phyloP scores from a whole-genome alignment of 225 moss, liverwort and hornwort genomes.

The Polytrichum formosum region DNA sequence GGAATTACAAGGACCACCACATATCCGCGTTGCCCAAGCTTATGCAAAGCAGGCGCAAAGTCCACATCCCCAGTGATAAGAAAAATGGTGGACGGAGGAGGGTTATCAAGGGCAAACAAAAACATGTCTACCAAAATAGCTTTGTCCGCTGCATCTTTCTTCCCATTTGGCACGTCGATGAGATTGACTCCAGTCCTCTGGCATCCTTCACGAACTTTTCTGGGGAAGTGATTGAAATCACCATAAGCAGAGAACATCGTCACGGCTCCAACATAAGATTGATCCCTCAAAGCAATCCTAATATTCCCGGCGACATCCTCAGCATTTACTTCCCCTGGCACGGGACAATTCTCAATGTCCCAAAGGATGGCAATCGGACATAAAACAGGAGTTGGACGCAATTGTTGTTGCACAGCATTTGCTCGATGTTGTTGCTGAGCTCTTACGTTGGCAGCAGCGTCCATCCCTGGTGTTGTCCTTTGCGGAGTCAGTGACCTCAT shows the following conservation, averaged over 20 bases:
- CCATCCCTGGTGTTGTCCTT: constrained; percentile 43
- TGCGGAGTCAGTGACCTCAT: constrained; percentile 44
- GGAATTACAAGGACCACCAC: constrained; percentile 83
- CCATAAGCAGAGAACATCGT: constrained; percentile 95
- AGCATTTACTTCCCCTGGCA: constrained; percentile 85
- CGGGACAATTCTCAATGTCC: constrained; percentile 99
- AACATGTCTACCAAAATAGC: constrained; percentile 96
- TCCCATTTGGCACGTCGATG: constrained; percentile 92
- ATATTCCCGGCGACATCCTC: constrained; percentile 93
- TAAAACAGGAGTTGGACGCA: constrained; percentile 39
- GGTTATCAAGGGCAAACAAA: constrained; percentile 85
- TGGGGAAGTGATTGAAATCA: constrained; percentile 82
- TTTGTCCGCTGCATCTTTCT: constrained; percentile 94
- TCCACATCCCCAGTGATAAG: constrained; percentile 95
- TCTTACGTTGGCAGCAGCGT: constrained; percentile 42
- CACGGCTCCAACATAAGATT: constrained; percentile 80
- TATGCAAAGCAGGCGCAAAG: constrained; percentile 90
- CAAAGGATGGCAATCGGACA: constrained; percentile 87
- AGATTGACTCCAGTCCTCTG: constrained; percentile 93
- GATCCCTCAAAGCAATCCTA: constrained; percentile 69
- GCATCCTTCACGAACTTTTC: constrained; percentile 90
- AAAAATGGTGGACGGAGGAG: constrained; percentile 83
- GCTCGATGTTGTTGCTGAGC: constrained; percentile 55
- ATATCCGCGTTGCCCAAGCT: constrained; percentile 85
- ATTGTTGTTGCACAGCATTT: constrained; percentile 46